Evolutionary conservation across 2,329 filamentous ascomycete genomes (phyloP).

Genomic region (Stachybotrys elegans): DNA sequence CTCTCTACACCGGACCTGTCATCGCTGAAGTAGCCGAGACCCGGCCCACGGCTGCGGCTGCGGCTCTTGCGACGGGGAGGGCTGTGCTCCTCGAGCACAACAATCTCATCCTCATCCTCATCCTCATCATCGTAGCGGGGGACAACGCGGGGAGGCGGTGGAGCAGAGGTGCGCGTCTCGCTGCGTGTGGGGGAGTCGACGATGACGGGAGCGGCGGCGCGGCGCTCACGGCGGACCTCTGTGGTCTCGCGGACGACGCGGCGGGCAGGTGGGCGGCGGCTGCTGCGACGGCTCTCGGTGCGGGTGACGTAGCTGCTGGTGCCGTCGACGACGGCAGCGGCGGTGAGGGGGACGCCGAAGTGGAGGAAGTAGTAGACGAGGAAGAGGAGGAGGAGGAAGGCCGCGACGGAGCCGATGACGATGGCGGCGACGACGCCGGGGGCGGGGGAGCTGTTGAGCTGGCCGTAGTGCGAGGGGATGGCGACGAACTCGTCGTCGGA

Average conservation of each 20-base stretch:
- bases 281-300: slow-evolving; percentile 13
- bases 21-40: slow-evolving; percentile 2
- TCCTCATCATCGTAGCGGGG: slow-evolving; percentile 20
- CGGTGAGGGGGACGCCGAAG: slow-evolving; percentile 29
- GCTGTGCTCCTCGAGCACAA: slow-evolving; percentile 29
- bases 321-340: slow-evolving; percentile 12
- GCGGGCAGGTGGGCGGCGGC: slow-evolving; percentile 9
- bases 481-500: slow-evolving; percentile 18
- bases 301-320: slow-evolving; percentile 13
- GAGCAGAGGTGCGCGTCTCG: slow-evolving; percentile 5
- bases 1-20: slow-evolving; percentile 17
- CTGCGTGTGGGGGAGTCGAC: slow-evolving; percentile 16
- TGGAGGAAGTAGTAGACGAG: slow-evolving; percentile 46
- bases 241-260: slow-evolving; percentile 20
- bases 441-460: slow-evolving; percentile 29
- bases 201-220: slow-evolving; percentile 17
- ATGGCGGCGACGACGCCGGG: slow-evolving; percentile 40
- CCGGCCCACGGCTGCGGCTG: slow-evolving; percentile 12
- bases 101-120: slow-evolving; percentile 31
- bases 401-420: slow-evolving; percentile 40
- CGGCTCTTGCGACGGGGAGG: slow-evolving; percentile 17
- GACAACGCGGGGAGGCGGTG: slow-evolving; percentile 21
- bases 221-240: slow-evolving; percentile 19
- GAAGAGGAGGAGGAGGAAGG: slow-evolving; percentile 48
- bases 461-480: slow-evolving; percentile 30